Percentiles rank a stretch among this genome's conserved stretches.
phyloP scores from a whole-genome alignment of 495 filamentous ascomycete species.

The Trichoderma erinaceum region DNA sequence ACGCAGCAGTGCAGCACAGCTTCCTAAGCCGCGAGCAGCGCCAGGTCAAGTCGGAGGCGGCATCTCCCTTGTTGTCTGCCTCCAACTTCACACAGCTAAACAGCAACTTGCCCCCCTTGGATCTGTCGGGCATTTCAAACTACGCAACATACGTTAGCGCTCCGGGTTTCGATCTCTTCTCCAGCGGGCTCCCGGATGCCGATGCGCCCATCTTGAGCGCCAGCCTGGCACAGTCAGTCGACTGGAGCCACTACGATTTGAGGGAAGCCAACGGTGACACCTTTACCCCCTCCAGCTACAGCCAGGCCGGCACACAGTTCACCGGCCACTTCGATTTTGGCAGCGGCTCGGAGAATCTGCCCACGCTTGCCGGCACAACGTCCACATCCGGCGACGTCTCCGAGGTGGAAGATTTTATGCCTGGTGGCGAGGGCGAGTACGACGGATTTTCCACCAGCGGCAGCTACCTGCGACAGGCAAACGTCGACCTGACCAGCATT shows the following conservation, averaged over 20 bases:
- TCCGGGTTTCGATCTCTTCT: conserved; percentile 43
- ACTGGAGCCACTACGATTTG: conserved; percentile 69
- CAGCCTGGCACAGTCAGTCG: conserved; percentile 58
- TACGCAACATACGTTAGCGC: conserved; percentile 48
- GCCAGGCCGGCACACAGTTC: conserved; percentile 53
- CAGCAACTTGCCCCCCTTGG: conserved; percentile 58
- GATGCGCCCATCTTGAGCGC: conserved; percentile 63
- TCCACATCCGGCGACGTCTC: conserved; percentile 74
- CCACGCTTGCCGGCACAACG: conserved; percentile 49
- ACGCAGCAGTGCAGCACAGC: conserved; percentile 53
- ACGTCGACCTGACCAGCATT: conserved; percentile 50
- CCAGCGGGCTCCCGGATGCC: conserved; percentile 48
- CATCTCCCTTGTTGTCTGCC: conserved; percentile 58
- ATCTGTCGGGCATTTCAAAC: conserved; percentile 46
- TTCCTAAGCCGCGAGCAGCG: conserved; percentile 44
- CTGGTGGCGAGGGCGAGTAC: conserved; percentile 51
- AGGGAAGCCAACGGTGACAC: conserved; percentile 44
- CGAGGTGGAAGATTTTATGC: conserved; percentile 60
- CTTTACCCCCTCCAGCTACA: conserved; percentile 59
- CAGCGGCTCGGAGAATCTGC: conserved; percentile 44
- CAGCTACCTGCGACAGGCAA: conserved; percentile 47
- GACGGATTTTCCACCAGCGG: conserved; percentile 45
- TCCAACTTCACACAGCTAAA: conserved; percentile 54
- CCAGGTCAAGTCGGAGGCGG: conserved; percentile 61
- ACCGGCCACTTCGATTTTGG: conserved; percentile 61